Evolutionary conservation across 371 early-diverging fungal species (phyloP), one percentile per base, ranked within the genome.

Genomic region (Zychaea mexicana): DNA sequence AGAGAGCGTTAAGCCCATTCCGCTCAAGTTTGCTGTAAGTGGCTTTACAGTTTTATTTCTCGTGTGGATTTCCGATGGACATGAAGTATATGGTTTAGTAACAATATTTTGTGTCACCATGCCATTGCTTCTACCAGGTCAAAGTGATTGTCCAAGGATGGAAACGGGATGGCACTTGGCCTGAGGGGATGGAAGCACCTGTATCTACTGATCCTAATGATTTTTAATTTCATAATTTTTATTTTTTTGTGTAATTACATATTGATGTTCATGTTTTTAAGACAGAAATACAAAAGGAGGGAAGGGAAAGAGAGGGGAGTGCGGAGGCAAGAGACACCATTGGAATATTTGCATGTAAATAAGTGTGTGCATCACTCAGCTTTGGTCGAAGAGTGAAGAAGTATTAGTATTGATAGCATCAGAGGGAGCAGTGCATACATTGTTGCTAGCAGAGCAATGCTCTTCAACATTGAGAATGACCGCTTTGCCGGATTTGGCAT

Each of bases 401-500:
- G 15, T 42, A 15, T 13, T 4, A 42, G 42, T 42, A 15, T 15
- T 36, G 15, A 15, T 15, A 10, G 36, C 15, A 36, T 36, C 36
- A 10, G 36, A 10, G 36, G 8, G 8, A 42, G 49, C 22, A 22
- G 21, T 19, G 8, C 22, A 22, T 22, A 49, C n/a, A 13, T 49
- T 22, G 22, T 24, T 24, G n/a, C 22, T 49, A 24, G 24, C 9
- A 13, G 49, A 45, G 36, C 68, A 63, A 19, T 68, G 60, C 9
- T 67, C 65, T 32, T 66, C 31, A 17, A 66, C 47, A 52, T 70
- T 65, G 45, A 78, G 33, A 24, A 82, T 61, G 3, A 71, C 65
- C 15, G 79, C 69, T 60, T 71, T 54, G 2, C 78, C 76, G 42
- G 75, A 67, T 13, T 77, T 79, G 15, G 62, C 52, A 36, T 64